These are phyloP conservation scores for Orbilia quercus DNA, from an alignment of 2,329 filamentous ascomycete species.

Conservation along the genomic window DNA sequence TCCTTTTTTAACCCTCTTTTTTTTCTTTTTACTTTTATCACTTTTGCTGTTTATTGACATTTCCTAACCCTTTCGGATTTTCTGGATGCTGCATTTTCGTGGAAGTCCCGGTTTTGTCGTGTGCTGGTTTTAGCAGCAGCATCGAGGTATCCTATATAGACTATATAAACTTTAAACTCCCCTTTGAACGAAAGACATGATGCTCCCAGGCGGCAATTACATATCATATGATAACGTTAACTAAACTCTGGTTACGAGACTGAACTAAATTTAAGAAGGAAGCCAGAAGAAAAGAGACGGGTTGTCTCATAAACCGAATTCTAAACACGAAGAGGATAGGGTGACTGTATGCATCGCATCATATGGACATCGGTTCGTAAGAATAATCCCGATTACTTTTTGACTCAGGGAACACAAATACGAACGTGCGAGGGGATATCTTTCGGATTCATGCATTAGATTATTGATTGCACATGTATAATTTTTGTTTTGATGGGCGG, in stretches of 20 bases:
- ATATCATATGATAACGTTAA: slow-evolving; percentile 10
- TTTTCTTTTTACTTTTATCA: slow-evolving; percentile 4
- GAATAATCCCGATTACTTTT: slow-evolving; percentile 3
- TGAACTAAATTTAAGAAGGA: too few relatives aligned
- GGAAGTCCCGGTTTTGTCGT: slow-evolving; percentile 26
- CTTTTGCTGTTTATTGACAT: neutral
- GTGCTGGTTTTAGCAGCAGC: slow-evolving; percentile 39
- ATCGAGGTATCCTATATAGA: slow-evolving; percentile 21
- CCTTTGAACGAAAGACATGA: neutral
- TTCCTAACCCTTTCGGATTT: slow-evolving; percentile 28
- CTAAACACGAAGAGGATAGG: too few relatives aligned
- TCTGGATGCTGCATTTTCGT: slow-evolving; percentile 37
- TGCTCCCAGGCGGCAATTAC: neutral
- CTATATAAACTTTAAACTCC: slow-evolving; percentile 6
- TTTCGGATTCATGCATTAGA: neutral
- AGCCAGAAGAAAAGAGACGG: too few relatives aligned
- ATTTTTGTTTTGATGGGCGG: slow-evolving; percentile 19
- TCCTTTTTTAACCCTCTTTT: neutral
- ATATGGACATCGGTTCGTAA: slow-evolving; percentile 6
- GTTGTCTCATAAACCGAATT: too few relatives aligned
- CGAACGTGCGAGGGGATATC: slow-evolving; percentile 1
- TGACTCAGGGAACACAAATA: neutral
- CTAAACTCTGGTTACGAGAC: neutral
- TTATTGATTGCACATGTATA: slow-evolving; percentile 9
- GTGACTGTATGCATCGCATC: neutral